Conservation (phyloP, 306 rosid genomes). For the Dalbergia oliveri region DNA sequence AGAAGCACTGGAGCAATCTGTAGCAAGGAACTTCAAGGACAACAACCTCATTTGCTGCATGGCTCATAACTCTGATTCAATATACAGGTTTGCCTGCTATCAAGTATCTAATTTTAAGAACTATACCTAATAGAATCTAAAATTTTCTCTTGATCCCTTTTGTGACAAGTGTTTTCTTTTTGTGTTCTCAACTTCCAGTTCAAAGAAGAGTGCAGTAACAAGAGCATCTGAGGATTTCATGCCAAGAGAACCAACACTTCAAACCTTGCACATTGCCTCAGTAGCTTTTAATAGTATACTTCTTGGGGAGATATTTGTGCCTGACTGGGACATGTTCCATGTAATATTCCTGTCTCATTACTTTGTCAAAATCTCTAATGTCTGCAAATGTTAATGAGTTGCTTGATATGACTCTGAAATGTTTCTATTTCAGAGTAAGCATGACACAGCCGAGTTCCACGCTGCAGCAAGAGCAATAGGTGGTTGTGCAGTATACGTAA, state of each 20-base stretch:
- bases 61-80: slow-evolving; percentile 70
- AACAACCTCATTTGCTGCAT: slow-evolving; percentile 72
- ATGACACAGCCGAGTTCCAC: slow-evolving; percentile 78
- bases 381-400: slow-evolving; percentile 14
- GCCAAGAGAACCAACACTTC: slow-evolving; percentile 79
- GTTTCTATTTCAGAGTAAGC: slow-evolving; percentile 64
- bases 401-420: slow-evolving; percentile 27
- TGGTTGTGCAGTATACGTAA: slow-evolving; percentile 78
- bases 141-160: slow-evolving; percentile 14
- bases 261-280: slow-evolving; percentile 75
- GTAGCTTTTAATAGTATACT: slow-evolving; percentile 81
- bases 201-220: slow-evolving; percentile 70
- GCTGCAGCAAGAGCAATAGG: slow-evolving; percentile 90
- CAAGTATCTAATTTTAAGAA: not conserved
- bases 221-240: slow-evolving; percentile 88
- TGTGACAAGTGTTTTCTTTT: slow-evolving; percentile 16
- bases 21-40: slow-evolving; percentile 60
- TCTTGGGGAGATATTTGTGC: slow-evolving; percentile 76
- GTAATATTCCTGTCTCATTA: slow-evolving; percentile 51
- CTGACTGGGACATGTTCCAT: slow-evolving; percentile 89
- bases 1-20: slow-evolving; percentile 73
- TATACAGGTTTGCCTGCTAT: slow-evolving; percentile 62
- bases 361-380: not conserved
- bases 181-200: slow-evolving; percentile 48
- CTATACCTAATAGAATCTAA: slow-evolving; percentile 16